Conservation (phyloP, 2,329 filamentous ascomycete genomes). For the Lasiodiplodia sp. region DNA sequence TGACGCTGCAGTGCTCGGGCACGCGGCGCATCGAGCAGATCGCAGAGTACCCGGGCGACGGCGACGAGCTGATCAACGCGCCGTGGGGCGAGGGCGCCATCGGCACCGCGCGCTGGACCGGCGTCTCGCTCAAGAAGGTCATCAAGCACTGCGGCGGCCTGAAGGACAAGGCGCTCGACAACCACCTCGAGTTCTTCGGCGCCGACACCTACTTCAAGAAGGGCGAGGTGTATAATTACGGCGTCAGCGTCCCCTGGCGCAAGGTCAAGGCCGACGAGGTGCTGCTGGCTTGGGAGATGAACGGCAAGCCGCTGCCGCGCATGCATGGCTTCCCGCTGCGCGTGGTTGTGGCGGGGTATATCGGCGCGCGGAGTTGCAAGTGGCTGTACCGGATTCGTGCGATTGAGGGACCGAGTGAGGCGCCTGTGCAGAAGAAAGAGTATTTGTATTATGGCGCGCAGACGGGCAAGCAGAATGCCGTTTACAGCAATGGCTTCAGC, state of each 20-base stretch:
- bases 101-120: slow-evolving; percentile 68
- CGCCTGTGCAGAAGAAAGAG: slow-evolving; percentile 70
- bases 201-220: slow-evolving; percentile 79
- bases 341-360: slow-evolving; percentile 69
- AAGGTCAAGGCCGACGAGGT: slow-evolving; percentile 74
- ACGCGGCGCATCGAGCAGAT: slow-evolving; percentile 76
- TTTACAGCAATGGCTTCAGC: slow-evolving; percentile 66
- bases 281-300: slow-evolving; percentile 75
- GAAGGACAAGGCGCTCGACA: slow-evolving; percentile 51
- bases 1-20: slow-evolving; percentile 73
- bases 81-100: slow-evolving; percentile 66
- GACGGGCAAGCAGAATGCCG: slow-evolving; percentile 70
- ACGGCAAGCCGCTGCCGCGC: slow-evolving; percentile 67
- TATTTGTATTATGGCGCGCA: slow-evolving; percentile 75
- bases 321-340: slow-evolving; percentile 73
- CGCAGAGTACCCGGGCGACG: slow-evolving; percentile 68
- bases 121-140: slow-evolving; percentile 71
- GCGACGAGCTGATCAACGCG: slow-evolving; percentile 63
- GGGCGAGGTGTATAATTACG: slow-evolving; percentile 69
- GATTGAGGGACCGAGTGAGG: slow-evolving; percentile 62
- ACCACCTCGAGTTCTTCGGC: slow-evolving; percentile 73
- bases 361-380: slow-evolving; percentile 69
- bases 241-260: slow-evolving; percentile 69
- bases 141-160: slow-evolving; percentile 75
- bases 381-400: slow-evolving; percentile 70